Base-by-base conservation (phyloP, 2,329 filamentous ascomycete species). In the Neofusicoccum sp. region DNA sequence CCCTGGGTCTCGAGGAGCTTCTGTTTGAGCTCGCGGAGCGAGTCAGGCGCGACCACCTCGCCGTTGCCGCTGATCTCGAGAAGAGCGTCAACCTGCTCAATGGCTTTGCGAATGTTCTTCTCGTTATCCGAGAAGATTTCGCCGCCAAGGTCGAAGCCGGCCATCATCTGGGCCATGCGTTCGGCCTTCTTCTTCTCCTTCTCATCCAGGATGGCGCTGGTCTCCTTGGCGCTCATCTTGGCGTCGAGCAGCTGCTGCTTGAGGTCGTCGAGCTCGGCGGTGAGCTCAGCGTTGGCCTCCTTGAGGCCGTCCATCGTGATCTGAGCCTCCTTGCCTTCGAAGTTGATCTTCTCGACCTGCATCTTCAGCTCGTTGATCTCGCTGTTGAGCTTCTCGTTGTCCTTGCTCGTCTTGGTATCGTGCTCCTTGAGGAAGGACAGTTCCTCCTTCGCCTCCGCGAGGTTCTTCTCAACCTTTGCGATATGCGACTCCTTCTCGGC, bases 91-190 rank as follows among this genome's bases (percentile, higher is more conserved):
- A 98, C 83, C 71, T 91, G 89, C 69, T 93, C 87, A 69, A 98
- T 94, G 66, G 93, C 89, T 66, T 90, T 87, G 64, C 91, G 87
- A 64, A 99, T 91, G 56, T 87, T 89, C 67, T 89, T 86, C 77
- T 99, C 95, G 70, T 97, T 97, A 64, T 95, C 91, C 69, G 93
- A 97, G 76, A 98, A 96, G 36, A 96, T 89, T 64, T 97, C 93
- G 54, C 90, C 89, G 48, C 93, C 94, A 37, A 99, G 86, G 72
- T 99, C 94, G 71, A 99, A 98, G 3, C 94, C 93, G 64, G 95
- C 95, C 94, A 99, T 97, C 95, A 99, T 99, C 84, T 97, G 91
- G 47, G 95, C 95, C 95, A 99, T 99, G 79, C 96, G 95, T 80
- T 99, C 95, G 0, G 93, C 92, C 84, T 99, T 99, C 81, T 93